Base-by-base conservation (phyloP, 1,284 basidiomycete species). In the Cutaneotrichosporon spelunceum region DNA sequence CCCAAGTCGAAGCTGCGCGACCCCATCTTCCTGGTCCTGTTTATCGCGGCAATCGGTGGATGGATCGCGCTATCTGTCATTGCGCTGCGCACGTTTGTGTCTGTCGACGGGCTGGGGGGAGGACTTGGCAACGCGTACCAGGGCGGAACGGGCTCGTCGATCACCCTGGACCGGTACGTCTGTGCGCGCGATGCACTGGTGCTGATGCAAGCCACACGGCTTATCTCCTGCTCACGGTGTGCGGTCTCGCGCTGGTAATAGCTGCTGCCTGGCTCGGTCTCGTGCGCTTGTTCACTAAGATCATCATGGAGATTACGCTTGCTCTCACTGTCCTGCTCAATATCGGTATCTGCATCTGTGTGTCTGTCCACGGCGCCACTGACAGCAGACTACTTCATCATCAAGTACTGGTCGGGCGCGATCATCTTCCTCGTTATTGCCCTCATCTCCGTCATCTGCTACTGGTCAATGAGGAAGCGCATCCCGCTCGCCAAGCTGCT, bases 241-340 rank as follows among this genome's bases (percentile, higher is more conserved):
- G 85, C 14, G 88, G 81, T 7, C 81, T 85, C 26, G 86, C 84
- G 3, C 75, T 89, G 19, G 72, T 87, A 16, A 83, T 88, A 11
- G 70, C 76, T 19, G 68, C 68, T 21, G 11, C 74, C 3, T 79
- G 73, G 66, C 62, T 79, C 10, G 57, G 66, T 76, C 63, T 92
- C 63, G 84, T 88, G 9, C 85, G 90, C 44, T 79, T 83, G 2
- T 92, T 92, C 77, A 93, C 91, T 56, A 86, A 82, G 66, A 75
- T 84, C 24, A 88, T 93, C 70, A 88, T 91, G 84, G 89, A 91
- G 71, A 84, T 91, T 55, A 89, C 89, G 0, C 82, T 92, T 11
- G 79, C 88, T 19, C 78, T 91, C 23, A 86, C 85, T 4, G 88
- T 90, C 49, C 53, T 84, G 4, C 78, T 90, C 63, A 91, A 91